These are phyloP conservation scores for Puccinia coronata DNA, from an alignment of 1,284 basidiomycete species.

Conservation along the genomic window DNA sequence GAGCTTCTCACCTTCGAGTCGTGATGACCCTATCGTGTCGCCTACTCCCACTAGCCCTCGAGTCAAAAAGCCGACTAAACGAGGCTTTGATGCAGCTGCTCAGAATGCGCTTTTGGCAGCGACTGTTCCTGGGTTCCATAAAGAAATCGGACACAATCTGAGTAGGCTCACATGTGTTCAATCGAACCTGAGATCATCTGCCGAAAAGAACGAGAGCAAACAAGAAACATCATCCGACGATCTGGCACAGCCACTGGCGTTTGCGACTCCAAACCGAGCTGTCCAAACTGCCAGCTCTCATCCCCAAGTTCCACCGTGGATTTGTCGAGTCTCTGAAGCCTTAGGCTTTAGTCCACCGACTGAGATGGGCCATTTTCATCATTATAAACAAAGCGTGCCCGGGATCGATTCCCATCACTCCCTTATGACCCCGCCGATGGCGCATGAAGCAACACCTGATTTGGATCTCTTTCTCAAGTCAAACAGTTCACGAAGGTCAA, in stretches of 20 bases:
- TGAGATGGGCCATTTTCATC: background rate
- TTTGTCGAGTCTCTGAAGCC: background rate
- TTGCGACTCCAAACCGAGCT: background rate
- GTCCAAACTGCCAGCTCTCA: background rate
- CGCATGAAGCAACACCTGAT: constrained; percentile 5
- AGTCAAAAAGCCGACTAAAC: constrained; percentile 1
- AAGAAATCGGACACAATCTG: background rate
- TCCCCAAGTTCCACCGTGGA: background rate
- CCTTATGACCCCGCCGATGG: background rate
- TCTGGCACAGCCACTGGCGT: background rate
- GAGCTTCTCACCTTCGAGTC: constrained; percentile 8
- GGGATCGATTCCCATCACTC: constrained; percentile 10
- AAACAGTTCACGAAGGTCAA: background rate
- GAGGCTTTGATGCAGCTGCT: background rate
- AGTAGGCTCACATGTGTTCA: background rate
- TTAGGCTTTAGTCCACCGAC: constrained; percentile 27
- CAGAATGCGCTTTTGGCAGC: background rate
- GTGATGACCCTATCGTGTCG: constrained; percentile 22
- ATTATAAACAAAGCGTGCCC: background rate
- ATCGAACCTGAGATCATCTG: background rate
- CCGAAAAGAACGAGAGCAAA: background rate
- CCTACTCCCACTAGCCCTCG: constrained; percentile 28
- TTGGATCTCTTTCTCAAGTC: background rate
- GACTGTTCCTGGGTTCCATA: background rate
- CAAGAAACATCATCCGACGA: background rate